These are phyloP conservation scores for Scedosporium apiospermum DNA, from an alignment of 2,329 filamentous ascomycete species.

Conservation along the genomic window DNA sequence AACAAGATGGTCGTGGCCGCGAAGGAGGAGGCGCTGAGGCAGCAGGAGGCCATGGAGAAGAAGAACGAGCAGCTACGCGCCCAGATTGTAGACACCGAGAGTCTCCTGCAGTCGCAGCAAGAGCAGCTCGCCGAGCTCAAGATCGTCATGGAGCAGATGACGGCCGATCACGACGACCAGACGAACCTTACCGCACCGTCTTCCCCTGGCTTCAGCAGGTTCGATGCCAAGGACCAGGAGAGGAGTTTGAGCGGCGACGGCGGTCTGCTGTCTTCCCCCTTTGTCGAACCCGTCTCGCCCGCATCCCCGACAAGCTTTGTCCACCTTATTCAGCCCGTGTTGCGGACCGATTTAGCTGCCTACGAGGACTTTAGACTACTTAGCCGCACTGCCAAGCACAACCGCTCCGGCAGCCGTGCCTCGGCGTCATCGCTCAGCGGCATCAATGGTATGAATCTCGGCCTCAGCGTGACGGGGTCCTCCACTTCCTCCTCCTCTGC, in stretches of 20 bases:
- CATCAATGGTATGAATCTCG: conserved; percentile 33
- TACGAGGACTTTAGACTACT: conserved; percentile 82
- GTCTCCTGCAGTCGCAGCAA: conserved; percentile 77
- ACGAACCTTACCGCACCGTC: conserved; percentile 67
- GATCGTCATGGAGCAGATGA: conserved; percentile 82
- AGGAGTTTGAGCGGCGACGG: conserved; percentile 31
- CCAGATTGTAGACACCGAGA: conserved; percentile 80
- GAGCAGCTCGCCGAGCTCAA: conserved; percentile 91
- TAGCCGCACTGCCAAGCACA: conserved; percentile 53
- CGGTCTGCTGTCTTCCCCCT: conserved; percentile 20
- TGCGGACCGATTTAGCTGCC: conserved; percentile 70
- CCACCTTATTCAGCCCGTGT: conserved; percentile 72
- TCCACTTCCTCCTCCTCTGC: conserved; percentile 3
- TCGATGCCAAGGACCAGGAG: conserved; percentile 62
- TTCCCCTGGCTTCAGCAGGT: conserved; percentile 66
- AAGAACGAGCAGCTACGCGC: conserved; percentile 81
- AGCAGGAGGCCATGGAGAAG: conserved; percentile 70
- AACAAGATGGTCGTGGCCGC: conserved; percentile 96
- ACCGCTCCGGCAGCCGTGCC: conserved; percentile 42
- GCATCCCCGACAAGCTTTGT: conserved; percentile 63
- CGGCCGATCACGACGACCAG: conserved; percentile 61
- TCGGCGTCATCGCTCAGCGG: conserved; percentile 4
- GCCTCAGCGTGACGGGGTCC: conserved; percentile 8
- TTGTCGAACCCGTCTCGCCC: conserved; percentile 37
- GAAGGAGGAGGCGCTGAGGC: conserved; percentile 77